These are phyloP conservation scores for Xylariomycetidae sp. DNA, from an alignment of 2,329 filamentous ascomycete genomes.

Conservation along the genomic window DNA sequence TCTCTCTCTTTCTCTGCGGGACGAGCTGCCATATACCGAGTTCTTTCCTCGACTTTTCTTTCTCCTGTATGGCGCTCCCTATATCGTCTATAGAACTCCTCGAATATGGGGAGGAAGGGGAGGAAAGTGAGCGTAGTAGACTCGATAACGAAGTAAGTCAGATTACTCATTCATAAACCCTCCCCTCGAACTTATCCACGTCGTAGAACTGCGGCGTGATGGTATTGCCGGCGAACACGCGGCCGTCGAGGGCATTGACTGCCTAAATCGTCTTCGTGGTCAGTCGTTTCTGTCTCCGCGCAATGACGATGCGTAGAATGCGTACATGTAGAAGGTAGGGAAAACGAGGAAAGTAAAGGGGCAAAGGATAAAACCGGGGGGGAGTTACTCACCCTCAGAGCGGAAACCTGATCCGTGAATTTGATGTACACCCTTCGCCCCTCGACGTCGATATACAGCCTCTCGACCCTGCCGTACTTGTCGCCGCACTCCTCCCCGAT, in stretches of 20 bases:
- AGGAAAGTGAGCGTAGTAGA: too few species aligned
- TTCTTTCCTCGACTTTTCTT: too few species aligned
- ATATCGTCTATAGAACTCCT: too few species aligned
- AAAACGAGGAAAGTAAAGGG: not conserved
- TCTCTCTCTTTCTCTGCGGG: too few species aligned
- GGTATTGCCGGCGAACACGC: slow-evolving; percentile 81
- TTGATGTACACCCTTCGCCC: slow-evolving; percentile 79
- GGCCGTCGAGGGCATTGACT: slow-evolving; percentile 82
- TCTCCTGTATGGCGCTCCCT: too few species aligned
- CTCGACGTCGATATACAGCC: slow-evolving; percentile 67
- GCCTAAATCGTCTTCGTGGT: too few species aligned
- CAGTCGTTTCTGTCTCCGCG: slow-evolving; percentile 2
- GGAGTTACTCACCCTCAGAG: slow-evolving; percentile 63
- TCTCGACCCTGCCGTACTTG: slow-evolving; percentile 82
- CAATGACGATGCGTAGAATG: too few species aligned
- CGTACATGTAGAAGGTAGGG: too few species aligned
- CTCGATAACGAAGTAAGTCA: too few species aligned
- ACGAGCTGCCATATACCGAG: too few species aligned
- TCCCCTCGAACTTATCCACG: slow-evolving; percentile 73
- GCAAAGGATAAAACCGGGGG: not conserved
- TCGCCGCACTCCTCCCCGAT: slow-evolving; percentile 91
- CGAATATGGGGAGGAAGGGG: too few species aligned
- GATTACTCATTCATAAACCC: slow-evolving; percentile 44
- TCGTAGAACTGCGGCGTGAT: slow-evolving; percentile 83
- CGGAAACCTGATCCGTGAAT: slow-evolving; percentile 81